Percentiles rank a stretch among this genome's conserved stretches.
Evolutionary conservation across 768 basidiomycete genomes (phyloP).

Genomic region (Leucocoprinus leucothites): DNA sequence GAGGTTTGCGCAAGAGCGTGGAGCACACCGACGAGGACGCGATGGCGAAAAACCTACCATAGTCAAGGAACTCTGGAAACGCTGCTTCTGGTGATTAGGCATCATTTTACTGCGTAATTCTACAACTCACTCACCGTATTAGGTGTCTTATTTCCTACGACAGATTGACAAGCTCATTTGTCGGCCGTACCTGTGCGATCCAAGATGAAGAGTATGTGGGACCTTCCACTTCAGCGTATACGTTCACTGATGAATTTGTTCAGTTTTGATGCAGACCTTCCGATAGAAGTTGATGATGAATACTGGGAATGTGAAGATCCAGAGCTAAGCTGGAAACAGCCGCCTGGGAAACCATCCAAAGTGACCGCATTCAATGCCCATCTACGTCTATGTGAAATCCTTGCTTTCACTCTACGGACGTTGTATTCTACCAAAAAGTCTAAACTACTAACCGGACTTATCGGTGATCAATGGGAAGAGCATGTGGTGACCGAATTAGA

Average conservation of each 20-base stretch:
- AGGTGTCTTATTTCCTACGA: slow-evolving; percentile 32
- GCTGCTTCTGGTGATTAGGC: slow-evolving; percentile 47
- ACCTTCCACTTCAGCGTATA: neutral
- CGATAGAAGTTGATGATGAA: slow-evolving; percentile 55
- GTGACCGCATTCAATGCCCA: slow-evolving; percentile 50
- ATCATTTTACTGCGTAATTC: neutral
- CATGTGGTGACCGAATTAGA: slow-evolving; percentile 60
- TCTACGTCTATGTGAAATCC: slow-evolving; percentile 60
- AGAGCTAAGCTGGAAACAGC: slow-evolving; percentile 56
- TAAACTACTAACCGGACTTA: slow-evolving; percentile 31
- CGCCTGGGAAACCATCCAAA: slow-evolving; percentile 50
- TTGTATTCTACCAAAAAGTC: slow-evolving; percentile 45
- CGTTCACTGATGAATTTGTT: slow-evolving; percentile 1
- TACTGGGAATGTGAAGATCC: slow-evolving; percentile 45
- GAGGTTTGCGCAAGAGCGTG: slow-evolving; percentile 59
- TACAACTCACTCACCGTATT: neutral
- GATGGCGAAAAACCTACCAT: slow-evolving; percentile 26
- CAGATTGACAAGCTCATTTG: slow-evolving; percentile 36
- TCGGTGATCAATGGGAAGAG: slow-evolving; percentile 57
- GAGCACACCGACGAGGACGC: slow-evolving; percentile 52
- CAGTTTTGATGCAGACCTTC: slow-evolving; percentile 65
- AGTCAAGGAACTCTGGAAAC: slow-evolving; percentile 62
- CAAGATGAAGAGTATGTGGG: slow-evolving; percentile 68
- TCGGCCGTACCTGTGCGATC: slow-evolving; percentile 66
- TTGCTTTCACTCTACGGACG: slow-evolving; percentile 59